Base-by-base conservation (phyloP, 1,284 basidiomycete genomes). In the Cystobasidium pallidum region DNA sequence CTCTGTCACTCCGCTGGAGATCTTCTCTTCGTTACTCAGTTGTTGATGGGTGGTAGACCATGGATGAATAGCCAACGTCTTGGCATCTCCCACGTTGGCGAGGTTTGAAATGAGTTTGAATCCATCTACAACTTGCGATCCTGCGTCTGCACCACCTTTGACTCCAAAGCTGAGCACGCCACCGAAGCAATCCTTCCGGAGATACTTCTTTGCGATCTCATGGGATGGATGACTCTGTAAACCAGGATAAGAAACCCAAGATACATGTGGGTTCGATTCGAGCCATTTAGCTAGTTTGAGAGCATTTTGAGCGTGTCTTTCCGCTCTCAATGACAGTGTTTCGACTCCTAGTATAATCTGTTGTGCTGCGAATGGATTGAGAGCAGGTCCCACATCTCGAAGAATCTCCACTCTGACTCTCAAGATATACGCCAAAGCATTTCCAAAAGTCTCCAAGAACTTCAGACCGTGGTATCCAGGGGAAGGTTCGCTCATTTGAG, bases 361-460 rank as follows among this genome's bases (percentile, higher is more conserved):
- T 84, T 92, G 92, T 0, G 90, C 89, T 10, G 82, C 89, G 79
- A 94, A 92, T 19, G 92, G 90, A 81, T 91, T 91, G 77, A 92
- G 77, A 8, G 84, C 82, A 1, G 89, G 86, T 2, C 91, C 92
- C 51, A 93, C 73, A 80, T 94, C 91, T 51, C 66, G 32, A 3
- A 93, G 84, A 58, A 91, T 83, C 79, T 91, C 86, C 28, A 86
- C 82, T 49, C 91, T 88, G 47, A 90, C 83, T 82, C 90, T 91
- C 75, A 90, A 82, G 2, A 88, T 87, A 78, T 88, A 93, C 0
- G 91, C 88, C 51, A 87, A 79, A 4, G 54, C 54, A 0, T 86
- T 75, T 41, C 91, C 91, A 76, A 94, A 92, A 0, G 88, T 87
- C 75, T 94, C 80, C 74, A 76, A 77, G 76, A 79, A 80, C 72